These are phyloP conservation scores for Musa troglodytarum DNA, from an alignment of 176 grass and related monocot species.

Conservation along the genomic window DNA sequence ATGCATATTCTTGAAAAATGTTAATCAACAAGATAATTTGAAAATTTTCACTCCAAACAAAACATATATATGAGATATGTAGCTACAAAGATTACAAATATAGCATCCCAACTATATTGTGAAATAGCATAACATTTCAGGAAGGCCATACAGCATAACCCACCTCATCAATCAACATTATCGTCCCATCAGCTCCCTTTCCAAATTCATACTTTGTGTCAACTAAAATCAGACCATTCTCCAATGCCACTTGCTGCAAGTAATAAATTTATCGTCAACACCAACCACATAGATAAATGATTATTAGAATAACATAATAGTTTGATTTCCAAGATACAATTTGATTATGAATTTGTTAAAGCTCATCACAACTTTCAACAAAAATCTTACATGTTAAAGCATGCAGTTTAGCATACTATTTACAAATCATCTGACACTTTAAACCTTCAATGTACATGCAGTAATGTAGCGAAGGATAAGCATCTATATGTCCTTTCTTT, in stretches of 20 bases:
- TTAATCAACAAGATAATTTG: constrained; percentile 11
- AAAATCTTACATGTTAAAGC: too few species aligned
- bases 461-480: too few species aligned
- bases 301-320: neutral
- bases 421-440: too few species aligned
- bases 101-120: neutral
- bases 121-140: too few species aligned
- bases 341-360: neutral
- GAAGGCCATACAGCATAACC: neutral
- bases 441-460: too few species aligned
- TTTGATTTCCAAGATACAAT: neutral
- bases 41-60: neutral
- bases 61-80: neutral
- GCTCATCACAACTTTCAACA: too few species aligned
- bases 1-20: neutral
- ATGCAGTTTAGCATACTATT: too few species aligned
- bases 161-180: constrained; percentile 94
- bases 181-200: constrained; percentile 69
- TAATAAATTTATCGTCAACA: constrained; percentile 11
- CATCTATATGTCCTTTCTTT: too few species aligned
- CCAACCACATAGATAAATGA: neutral
- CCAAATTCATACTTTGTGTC: constrained; percentile 99
- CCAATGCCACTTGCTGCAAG: constrained; percentile 69
- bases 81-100: neutral
- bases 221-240: constrained; percentile 80